Evolutionary conservation across 768 basidiomycete species (phyloP), one percentile per base, ranked within the genome.

Genomic region (Amanita rimosa): DNA sequence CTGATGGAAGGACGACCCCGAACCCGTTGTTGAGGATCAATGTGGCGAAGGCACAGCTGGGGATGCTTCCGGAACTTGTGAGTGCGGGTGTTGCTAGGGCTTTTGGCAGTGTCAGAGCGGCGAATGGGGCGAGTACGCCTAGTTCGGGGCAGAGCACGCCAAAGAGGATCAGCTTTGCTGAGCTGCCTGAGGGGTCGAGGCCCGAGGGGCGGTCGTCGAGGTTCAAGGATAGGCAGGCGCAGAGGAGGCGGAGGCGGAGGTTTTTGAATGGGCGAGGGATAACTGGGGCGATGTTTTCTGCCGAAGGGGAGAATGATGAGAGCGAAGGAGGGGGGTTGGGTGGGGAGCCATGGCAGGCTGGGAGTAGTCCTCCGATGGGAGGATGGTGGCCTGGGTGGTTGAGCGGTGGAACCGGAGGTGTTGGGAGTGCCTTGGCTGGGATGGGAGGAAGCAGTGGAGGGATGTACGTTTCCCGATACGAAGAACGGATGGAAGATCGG

Each of bases 121-220:
- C 61, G 64, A 22, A 59, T 63, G 6, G 63, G 5, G 57, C 59
- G 45, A 74, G 71, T 44, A 53, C 69, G 36, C 58, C 73, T 9
- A 72, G 76, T 39, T 79, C 76, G 46, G 69, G 74, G 46, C 51
- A 64, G 50, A 64, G 76, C 59, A 66, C 85, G 10, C 83, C 85
- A 7, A 87, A 84, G 55, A 72, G 79, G n/a, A 87, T 89, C 37
- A 84, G 80, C 52, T 89, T 89, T 54, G 84, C 84, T 31, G 73
- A 80, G 64, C 67, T 83, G 42, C 84, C 85, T 0, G 85, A 86
- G 62, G 75, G 79, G 31, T 52, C 54, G 46, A 59, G 63, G 7
- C 63, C 64, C 45, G 63, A 57, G 13, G 61, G 52, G 31, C 55
- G 46, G 42, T 63, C 67, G 48, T 55, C 59, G 44, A 66, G 64